A percentile compares a stretch with the other conserved stretches of the same genome.
Evolutionary conservation across 257 asterid genomes (phyloP).

Genomic region (Catharanthus roseus): DNA sequence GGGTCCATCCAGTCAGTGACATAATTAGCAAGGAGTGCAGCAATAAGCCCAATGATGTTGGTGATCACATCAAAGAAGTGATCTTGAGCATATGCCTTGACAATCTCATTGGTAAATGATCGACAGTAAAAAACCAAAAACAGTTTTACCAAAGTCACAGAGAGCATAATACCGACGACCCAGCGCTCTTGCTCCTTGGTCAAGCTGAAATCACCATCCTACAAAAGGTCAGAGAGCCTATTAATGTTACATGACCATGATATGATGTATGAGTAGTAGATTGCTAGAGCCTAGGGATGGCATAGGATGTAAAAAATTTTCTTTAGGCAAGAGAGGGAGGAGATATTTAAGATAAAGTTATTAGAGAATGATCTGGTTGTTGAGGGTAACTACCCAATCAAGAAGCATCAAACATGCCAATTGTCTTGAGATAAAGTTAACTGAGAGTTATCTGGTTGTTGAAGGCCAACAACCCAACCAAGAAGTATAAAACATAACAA

Average conservation of each 20-base stretch:
- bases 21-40: constrained; percentile 43
- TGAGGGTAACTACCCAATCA: constrained; percentile 6
- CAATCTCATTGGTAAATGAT: constrained; percentile 50
- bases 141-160: constrained; percentile 45
- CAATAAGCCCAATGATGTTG: constrained; percentile 44
- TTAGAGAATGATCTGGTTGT: not conserved
- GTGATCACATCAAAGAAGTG: constrained; percentile 53
- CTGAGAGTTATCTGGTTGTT: not conserved
- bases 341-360: not conserved
- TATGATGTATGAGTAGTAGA: not conserved
- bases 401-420: constrained; percentile 3
- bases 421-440: not conserved
- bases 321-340: not conserved
- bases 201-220: constrained; percentile 36
- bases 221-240: not conserved
- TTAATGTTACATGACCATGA: not conserved
- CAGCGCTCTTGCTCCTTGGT: constrained; percentile 46
- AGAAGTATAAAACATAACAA: constrained; percentile 2
- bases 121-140: constrained; percentile 43
- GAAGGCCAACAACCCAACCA: constrained; percentile 8
- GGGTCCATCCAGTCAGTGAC: constrained; percentile 49
- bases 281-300: not conserved
- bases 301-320: not conserved
- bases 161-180: constrained; percentile 49
- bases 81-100: constrained; percentile 52